Evolutionary conservation across 306 rosid species (phyloP).

Genomic region (Prunus persica): Prunus_persica_NCBIv2 NC_034014.1:2519501-2520000

Average conservation of each 20-base stretch:
- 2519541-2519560: background rate
- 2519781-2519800: background rate
- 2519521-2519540: conserved; percentile 1
- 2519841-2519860: background rate
- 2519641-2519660: background rate
- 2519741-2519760: background rate
- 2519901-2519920: background rate
- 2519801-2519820: background rate
- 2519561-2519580: background rate
- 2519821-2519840: background rate
- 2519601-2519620: background rate
- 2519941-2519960: background rate
- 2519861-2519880: background rate
- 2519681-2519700: background rate
- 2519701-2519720: background rate
- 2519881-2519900: background rate
- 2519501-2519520: conserved; percentile 11
- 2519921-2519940: background rate
- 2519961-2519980: background rate
- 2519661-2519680: background rate
- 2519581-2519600: background rate
- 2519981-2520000: background rate
- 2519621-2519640: conserved; percentile 12
- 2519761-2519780: background rate
- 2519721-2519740: background rate